A percentile compares a stretch with the other conserved stretches of the same genome.
Conservation (phyloP, 2,329 filamentous ascomycete species). For the Eurotiales sp. region DNA sequence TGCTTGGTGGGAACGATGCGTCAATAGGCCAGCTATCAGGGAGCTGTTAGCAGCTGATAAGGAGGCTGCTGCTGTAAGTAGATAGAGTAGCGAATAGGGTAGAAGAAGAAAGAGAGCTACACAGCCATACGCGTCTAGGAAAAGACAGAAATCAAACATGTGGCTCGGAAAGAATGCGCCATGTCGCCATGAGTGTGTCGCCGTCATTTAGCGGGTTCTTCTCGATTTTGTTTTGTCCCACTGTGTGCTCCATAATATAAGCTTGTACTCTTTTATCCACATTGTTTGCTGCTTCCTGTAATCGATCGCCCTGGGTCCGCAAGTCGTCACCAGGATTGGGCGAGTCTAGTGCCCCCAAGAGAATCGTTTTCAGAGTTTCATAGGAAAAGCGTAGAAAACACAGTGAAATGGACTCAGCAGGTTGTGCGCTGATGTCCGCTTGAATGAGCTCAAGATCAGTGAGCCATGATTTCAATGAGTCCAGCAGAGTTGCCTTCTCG, state of each 20-base stretch:
- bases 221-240: background rate
- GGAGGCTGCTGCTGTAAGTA: slow-evolving; percentile 1
- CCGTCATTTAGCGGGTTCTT: background rate
- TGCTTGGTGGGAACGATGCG: slow-evolving; percentile 11
- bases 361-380: slow-evolving; percentile 6
- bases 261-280: slow-evolving; percentile 7
- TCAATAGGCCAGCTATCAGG: slow-evolving; percentile 10
- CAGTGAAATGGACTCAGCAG: slow-evolving; percentile 4
- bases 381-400: slow-evolving; percentile 10
- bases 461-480: slow-evolving; percentile 8
- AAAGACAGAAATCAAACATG: background rate
- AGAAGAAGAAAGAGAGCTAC: too few species aligned
- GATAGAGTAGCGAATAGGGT: background rate
- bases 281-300: background rate
- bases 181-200: background rate
- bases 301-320: slow-evolving; percentile 4
- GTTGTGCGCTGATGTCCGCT: background rate
- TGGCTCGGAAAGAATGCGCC: background rate
- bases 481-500: slow-evolving; percentile 5
- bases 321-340: slow-evolving; percentile 4
- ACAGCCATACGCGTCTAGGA: too few species aligned
- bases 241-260: too few species aligned
- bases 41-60: slow-evolving; percentile 5
- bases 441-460: slow-evolving; percentile 3
- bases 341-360: slow-evolving; percentile 10